Percentiles rank a stretch among this genome's conserved stretches.
phyloP scores from a whole-genome alignment of 768 basidiomycete genomes.

The Russula brevipes region DNA sequence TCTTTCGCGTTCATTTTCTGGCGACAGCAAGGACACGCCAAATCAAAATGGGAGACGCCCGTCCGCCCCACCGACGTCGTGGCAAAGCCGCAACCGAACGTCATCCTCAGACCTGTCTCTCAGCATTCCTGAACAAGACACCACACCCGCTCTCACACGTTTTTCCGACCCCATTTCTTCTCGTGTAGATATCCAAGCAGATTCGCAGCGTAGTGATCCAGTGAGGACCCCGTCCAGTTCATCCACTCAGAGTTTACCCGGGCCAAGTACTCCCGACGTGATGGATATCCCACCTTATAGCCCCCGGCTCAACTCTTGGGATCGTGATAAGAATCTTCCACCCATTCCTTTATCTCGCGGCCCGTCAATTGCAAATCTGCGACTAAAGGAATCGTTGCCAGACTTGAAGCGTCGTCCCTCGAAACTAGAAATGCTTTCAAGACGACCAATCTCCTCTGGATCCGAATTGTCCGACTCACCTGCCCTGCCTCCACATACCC shows the following conservation, averaged over 20 bases:
- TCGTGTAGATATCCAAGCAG: conserved; percentile 1
- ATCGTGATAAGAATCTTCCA: conserved; percentile 24
- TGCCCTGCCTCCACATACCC: neutral
- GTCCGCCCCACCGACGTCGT: conserved; percentile 21
- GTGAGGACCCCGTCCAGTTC: conserved; percentile 20
- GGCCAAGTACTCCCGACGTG: conserved; percentile 21
- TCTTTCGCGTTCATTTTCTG: conserved; percentile 29
- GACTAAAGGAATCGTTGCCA: neutral
- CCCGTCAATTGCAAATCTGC: conserved; percentile 9
- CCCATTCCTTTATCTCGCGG: conserved; percentile 22
- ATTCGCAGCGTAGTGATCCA: conserved; percentile 16
- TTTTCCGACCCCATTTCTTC: conserved; percentile 21
- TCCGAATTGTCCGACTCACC: conserved; percentile 13
- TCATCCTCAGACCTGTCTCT: conserved; percentile 7
- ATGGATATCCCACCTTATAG: conserved; percentile 1
- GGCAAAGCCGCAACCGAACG: conserved; percentile 9
- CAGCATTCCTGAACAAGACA: conserved; percentile 16
- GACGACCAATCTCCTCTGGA: conserved; percentile 15
- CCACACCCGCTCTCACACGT: conserved; percentile 1
- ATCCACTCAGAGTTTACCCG: conserved; percentile 21
- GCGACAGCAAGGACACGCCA: neutral
- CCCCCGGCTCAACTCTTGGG: conserved; percentile 6
- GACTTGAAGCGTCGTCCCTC: conserved; percentile 1
- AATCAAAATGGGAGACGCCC: conserved; percentile 13
- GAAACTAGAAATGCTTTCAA: neutral